Conservation (phyloP, 164 flowering plant species). For the Amborella trichopoda region DNA sequence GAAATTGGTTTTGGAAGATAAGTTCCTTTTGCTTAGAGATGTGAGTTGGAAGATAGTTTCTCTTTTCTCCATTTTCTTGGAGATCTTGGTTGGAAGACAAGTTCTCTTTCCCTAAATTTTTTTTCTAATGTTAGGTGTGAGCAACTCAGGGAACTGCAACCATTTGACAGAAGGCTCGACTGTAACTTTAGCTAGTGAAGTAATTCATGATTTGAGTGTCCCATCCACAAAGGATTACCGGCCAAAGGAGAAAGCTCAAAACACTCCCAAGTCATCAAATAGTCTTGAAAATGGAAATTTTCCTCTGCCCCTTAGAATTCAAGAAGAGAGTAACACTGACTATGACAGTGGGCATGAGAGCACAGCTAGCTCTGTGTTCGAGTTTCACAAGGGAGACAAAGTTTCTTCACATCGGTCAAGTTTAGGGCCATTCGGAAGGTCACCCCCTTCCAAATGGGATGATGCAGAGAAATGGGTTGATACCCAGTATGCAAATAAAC, state of each 20-base stretch:
- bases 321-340: conserved; percentile 31
- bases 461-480: conserved; percentile 96
- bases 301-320: conserved; percentile 23
- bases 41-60: no score
- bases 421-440: conserved; percentile 51
- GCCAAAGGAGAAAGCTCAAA: no score
- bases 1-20: no score
- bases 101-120: no score
- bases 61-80: conserved; percentile 29
- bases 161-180: no score
- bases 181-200: no score
- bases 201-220: no score
- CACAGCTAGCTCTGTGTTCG: conserved; percentile 30
- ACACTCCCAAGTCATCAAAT: no score
- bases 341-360: conserved; percentile 36
- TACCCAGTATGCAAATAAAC: conserved; percentile 23
- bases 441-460: conserved; percentile 89
- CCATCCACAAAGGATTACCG: no score
- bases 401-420: conserved; percentile 41
- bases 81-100: no score
- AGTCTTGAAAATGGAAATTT: no score
- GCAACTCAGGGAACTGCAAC: conserved; percentile 33
- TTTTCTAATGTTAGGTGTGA: conserved; percentile 23
- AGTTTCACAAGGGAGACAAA: conserved; percentile 61
- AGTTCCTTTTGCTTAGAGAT: no score